phyloP scores from a whole-genome alignment of 2,329 filamentous ascomycete genomes.

The Escovopsis sp. region DNA sequence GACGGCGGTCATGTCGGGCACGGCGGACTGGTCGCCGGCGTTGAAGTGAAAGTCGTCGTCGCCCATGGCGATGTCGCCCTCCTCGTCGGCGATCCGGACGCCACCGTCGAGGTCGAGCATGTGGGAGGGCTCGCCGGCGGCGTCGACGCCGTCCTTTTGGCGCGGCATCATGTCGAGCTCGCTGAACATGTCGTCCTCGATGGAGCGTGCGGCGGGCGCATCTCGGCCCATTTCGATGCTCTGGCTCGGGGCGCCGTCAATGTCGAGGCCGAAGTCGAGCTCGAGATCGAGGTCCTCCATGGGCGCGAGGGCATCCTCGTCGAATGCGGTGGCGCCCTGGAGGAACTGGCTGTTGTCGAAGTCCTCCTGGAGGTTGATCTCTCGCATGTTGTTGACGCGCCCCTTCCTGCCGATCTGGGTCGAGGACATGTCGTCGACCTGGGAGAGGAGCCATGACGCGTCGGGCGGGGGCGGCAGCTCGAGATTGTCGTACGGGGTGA shows the following conservation, averaged over 20 bases:
- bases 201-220: constrained; percentile 50
- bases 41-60: constrained; percentile 51
- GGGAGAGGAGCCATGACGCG: constrained; percentile 67
- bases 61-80: constrained; percentile 48
- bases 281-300: constrained; percentile 57
- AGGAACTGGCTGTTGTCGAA: constrained; percentile 69
- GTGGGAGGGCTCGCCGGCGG: constrained; percentile 35
- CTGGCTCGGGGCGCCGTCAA: constrained; percentile 49
- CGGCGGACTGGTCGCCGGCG: constrained; percentile 43
- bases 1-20: constrained; percentile 32
- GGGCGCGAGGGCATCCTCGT: constrained; percentile 41
- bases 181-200: constrained; percentile 56
- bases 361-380: constrained; percentile 56
- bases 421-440: constrained; percentile 48
- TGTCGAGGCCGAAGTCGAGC: constrained; percentile 59
- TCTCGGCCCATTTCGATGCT: constrained; percentile 88
- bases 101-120: constrained; percentile 38
- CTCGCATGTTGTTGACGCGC: constrained; percentile 43
- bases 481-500: constrained; percentile 78
- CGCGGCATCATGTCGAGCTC: constrained; percentile 45
- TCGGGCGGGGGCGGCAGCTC: constrained; percentile 73
- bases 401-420: constrained; percentile 40
- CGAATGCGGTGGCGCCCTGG: constrained; percentile 46
- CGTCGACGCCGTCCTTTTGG: constrained; percentile 39
- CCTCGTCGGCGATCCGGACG: constrained; percentile 47